These are phyloP conservation scores for Pyrenochaeta sp. DNA, from an alignment of 2,329 filamentous ascomycete species.

Conservation along the genomic window DNA sequence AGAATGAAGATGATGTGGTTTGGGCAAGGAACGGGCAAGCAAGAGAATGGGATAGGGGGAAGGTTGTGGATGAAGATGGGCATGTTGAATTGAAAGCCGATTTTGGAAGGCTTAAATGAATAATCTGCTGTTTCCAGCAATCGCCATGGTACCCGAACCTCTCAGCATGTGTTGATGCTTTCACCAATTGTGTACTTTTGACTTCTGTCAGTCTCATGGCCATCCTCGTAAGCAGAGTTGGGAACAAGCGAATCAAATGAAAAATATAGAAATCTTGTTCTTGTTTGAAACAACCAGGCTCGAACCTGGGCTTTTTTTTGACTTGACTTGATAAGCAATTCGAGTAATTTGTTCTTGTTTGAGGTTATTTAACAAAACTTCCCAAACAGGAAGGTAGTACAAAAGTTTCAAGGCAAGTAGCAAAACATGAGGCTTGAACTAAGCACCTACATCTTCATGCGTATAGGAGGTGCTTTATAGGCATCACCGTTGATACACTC, in stretches of 20 bases:
- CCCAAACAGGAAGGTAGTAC: too few species aligned
- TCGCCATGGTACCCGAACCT: background rate
- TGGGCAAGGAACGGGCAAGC: constrained; percentile 77
- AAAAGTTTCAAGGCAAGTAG: too few species aligned
- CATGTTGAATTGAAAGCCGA: constrained; percentile 59
- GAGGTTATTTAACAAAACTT: too few species aligned
- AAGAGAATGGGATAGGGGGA: constrained; percentile 73
- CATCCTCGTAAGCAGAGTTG: background rate
- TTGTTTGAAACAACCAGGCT: too few species aligned
- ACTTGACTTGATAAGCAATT: too few species aligned
- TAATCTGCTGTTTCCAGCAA: background rate
- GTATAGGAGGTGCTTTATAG: too few species aligned
- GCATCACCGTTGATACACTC: constrained; percentile 4
- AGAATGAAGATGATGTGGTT: constrained; percentile 71
- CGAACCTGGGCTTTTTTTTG: too few species aligned
- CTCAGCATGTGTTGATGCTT: background rate
- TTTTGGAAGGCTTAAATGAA: constrained; percentile 53
- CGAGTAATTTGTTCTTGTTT: too few species aligned
- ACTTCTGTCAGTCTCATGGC: background rate
- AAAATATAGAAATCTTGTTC: too few species aligned
- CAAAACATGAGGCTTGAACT: too few species aligned
- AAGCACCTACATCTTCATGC: too few species aligned
- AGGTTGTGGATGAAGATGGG: constrained; percentile 65
- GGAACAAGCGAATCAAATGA: too few species aligned
- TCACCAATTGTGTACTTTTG: background rate